phyloP scores from a whole-genome alignment of 805 yeast genomes.

The Sugiyamaella valdiviana region DNA sequence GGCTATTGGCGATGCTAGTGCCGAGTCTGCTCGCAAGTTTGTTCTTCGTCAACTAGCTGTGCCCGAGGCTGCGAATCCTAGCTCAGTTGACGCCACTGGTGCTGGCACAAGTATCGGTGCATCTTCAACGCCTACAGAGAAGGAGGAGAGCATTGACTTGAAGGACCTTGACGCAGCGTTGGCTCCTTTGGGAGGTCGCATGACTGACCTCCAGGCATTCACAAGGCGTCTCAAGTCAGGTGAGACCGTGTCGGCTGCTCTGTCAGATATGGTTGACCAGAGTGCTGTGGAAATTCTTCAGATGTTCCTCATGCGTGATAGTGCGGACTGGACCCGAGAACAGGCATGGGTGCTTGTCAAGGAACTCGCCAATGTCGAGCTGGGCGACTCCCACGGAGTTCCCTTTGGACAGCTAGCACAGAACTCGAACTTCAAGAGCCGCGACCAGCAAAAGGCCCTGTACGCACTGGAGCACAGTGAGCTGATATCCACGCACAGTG shows the following conservation, averaged over 20 bases:
- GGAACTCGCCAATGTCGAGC: constrained; percentile 40
- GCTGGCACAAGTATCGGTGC: constrained; percentile 20
- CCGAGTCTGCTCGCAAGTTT: constrained; percentile 60
- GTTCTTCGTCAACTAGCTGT: constrained; percentile 17
- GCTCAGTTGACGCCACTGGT: constrained; percentile 28
- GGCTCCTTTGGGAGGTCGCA: constrained; percentile 85
- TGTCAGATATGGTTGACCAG: constrained; percentile 72
- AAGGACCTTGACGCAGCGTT: constrained; percentile 49
- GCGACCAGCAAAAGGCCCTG: constrained; percentile 44
- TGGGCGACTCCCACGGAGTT: constrained; percentile 9
- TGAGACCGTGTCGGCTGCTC: constrained; percentile 70
- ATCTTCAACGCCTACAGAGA: neutral
- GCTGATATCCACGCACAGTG: constrained; percentile 61
- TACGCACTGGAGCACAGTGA: constrained; percentile 74
- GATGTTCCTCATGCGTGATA: constrained; percentile 46
- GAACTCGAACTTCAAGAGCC: constrained; percentile 35
- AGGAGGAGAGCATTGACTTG: neutral
- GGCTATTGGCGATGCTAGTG: constrained; percentile 74
- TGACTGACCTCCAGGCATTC: constrained; percentile 87
- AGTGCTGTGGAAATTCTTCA: constrained; percentile 86
- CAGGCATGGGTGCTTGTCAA: constrained; percentile 87
- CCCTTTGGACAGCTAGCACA: constrained; percentile 22
- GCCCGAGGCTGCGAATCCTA: constrained; percentile 22
- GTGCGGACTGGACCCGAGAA: constrained; percentile 54
- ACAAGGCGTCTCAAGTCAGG: constrained; percentile 84